Evolutionary conservation across 768 basidiomycete species (phyloP), one percentile per base, ranked within the genome.

Genomic region (Mycena galericulata): DNA sequence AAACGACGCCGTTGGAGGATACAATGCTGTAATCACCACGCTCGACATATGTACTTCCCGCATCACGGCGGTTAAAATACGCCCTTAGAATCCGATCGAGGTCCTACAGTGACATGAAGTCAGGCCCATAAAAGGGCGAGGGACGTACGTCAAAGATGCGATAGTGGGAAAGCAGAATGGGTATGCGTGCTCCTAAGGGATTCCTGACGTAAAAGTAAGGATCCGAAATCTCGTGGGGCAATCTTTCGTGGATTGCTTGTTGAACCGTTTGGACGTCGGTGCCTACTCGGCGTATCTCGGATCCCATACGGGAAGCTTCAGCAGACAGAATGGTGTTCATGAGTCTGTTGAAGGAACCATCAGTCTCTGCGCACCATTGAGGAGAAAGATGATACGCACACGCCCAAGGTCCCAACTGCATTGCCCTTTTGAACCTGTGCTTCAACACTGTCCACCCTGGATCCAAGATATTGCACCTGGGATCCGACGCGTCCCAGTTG

Each of bases 11-110:
- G 14, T 55, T 53, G 29, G 41, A 24, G 27, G 53, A 53, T 11
- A 63, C 43, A 45, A 63, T 63, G 24, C 24, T 63, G 53, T 63
- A 63, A 55, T 63, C 62, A 18, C 62, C 41, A 26, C 62, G 62
- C 27, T 62, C 62, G 41, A 62, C 22, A 45, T 62, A 62, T 41
- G 2, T 62, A 29, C 50, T 43, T 43, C 62, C 62, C 15, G 51
- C 49, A n/a, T 62, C 41, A 45, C 50, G 62, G 36, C 38, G 24
- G 10, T 27, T 43, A 32, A 26, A 47, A 50, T 61, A 61, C 9
- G 47, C 59, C 49, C 26, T 38, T 10, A 50, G 47, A 51, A 61
- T 50, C 47, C 32, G 46, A 61, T 61, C 34, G 34, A 62, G 50
- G 30, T 62, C 36, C 60, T 62, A 26, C 50, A 11, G 60, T 14